These are phyloP conservation scores for Penicillium sp. DNA, from an alignment of 2,329 filamentous ascomycete species.

Conservation along the genomic window DNA sequence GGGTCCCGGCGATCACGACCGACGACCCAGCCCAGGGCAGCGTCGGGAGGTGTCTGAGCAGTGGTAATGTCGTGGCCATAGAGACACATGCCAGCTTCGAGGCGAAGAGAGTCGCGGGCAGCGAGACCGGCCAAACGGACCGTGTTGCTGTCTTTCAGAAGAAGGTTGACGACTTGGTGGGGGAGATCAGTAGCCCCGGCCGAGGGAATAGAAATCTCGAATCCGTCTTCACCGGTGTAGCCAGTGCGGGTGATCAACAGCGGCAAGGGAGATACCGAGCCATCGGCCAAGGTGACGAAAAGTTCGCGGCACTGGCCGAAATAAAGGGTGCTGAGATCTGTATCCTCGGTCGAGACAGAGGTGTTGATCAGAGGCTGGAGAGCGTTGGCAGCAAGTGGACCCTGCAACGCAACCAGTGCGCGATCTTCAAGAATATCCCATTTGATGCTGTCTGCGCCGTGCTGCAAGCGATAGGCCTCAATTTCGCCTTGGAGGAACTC, in stretches of 20 bases:
- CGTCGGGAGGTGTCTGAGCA: slow-evolving; percentile 62
- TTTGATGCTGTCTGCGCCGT: slow-evolving; percentile 49
- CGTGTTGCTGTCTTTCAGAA: slow-evolving; percentile 60
- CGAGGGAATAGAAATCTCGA: slow-evolving; percentile 82
- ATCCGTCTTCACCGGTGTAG: slow-evolving; percentile 97
- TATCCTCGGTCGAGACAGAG: slow-evolving; percentile 38
- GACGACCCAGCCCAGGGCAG: slow-evolving; percentile 71
- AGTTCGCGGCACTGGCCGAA: slow-evolving; percentile 72
- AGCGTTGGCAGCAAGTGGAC: slow-evolving; percentile 66
- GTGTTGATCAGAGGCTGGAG: slow-evolving; percentile 58
- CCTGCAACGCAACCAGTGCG: slow-evolving; percentile 84
- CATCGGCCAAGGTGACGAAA: slow-evolving; percentile 55
- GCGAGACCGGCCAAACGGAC: slow-evolving; percentile 82
- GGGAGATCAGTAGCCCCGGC: slow-evolving; percentile 50
- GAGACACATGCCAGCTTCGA: slow-evolving; percentile 98
- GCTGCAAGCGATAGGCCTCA: slow-evolving; percentile 50
- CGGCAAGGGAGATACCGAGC: slow-evolving; percentile 45
- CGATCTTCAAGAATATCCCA: slow-evolving; percentile 67
- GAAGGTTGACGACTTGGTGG: slow-evolving; percentile 56
- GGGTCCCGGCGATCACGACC: slow-evolving; percentile 64
- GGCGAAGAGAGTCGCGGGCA: slow-evolving; percentile 81
- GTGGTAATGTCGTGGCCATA: slow-evolving; percentile 98
- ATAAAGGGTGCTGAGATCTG: slow-evolving; percentile 62
- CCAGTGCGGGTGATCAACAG: slow-evolving; percentile 80
- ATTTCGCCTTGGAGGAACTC: slow-evolving; percentile 69